A percentile compares a stretch with the other conserved stretches of the same genome.
Evolutionary conservation across 768 basidiomycete genomes (phyloP).

Genomic region (Pleurotus ostreatus): DNA sequence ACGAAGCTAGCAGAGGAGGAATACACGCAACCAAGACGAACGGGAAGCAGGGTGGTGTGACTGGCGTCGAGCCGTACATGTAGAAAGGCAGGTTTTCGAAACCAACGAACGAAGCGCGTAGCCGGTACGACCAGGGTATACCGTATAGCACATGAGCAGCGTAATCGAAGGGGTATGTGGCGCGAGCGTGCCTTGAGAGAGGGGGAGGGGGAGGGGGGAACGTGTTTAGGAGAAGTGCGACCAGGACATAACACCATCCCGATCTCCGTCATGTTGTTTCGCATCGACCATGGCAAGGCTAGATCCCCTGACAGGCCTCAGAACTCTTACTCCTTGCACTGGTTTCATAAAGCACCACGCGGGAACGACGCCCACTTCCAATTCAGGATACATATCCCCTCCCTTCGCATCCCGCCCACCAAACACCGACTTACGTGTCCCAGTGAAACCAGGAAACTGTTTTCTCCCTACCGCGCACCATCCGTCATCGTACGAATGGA

Average conservation of each 20-base stretch:
- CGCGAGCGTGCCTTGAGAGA: background rate
- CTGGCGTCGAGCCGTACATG: background rate
- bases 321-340: constrained; percentile 51
- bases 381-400: constrained; percentile 26
- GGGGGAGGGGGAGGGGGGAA: background rate
- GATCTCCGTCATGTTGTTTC: constrained; percentile 44
- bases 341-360: constrained; percentile 75
- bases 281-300: constrained; percentile 54
- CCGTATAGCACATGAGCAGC: background rate
- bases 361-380: constrained; percentile 71
- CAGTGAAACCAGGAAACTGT: constrained; percentile 17
- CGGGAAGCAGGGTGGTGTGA: too few species aligned
- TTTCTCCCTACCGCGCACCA: constrained; percentile 75
- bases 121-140: background rate
- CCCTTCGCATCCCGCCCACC: constrained; percentile 19
- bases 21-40: too few species aligned
- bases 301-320: constrained; percentile 59
- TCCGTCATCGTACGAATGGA: constrained; percentile 72
- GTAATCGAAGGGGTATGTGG: background rate
- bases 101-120: background rate
- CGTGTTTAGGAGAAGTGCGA: constrained; percentile 49
- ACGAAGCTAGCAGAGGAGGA: too few species aligned
- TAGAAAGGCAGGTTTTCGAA: background rate
- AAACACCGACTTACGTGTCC: constrained; percentile 37
- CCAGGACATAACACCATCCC: constrained; percentile 64